Evolutionary conservation across 2,329 filamentous ascomycete genomes (phyloP), one percentile per base, ranked within the genome.

Genomic region (Cladosporium sp.): DNA sequence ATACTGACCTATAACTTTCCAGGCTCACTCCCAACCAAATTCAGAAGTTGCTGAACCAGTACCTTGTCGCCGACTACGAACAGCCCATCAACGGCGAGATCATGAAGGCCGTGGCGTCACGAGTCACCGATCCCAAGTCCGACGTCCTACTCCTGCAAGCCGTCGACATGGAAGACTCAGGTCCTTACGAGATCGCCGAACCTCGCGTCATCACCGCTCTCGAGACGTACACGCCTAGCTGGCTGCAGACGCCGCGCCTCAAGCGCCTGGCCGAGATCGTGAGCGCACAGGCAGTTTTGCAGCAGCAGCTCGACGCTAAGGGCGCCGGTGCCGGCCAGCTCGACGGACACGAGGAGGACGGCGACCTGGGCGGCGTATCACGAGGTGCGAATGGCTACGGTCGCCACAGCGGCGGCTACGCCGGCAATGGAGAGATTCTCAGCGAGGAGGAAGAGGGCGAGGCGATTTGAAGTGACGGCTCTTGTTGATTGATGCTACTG

Each of bases 21-120:
- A 94, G 90, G 90, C 84, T 99, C 55, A 97, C 93, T 1, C 94
- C 94, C 55, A 97, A 97, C 77, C 94, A 99, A 76, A 99, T 99
- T 64, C 94, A 99, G 76, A 99, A 99, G 80, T 84, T 99, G 36
- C 82, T 99, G 65, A 99, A 99, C 77, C 94, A 99, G 76, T 99
- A 99, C 73, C 84, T 99, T 51, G 93, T 99, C 59, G 94, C 94
- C 61, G 94, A 99, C 76, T 99, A 99, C 75, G 94, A 99, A 77
- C 94, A 97, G 77, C 94, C 94, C 38, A 99, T 99, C 76, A 97
- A 99, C 70, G 94, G 93, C 72, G 94, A 99, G 75, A 99, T 99
- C 72, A 99, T 99, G 94, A 99, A 99, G 80, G 94, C 94, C 7
- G 95, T 99, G 55, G 94, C 95, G 7, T 96, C 92, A 39, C 85